Percentiles rank a stretch among this genome's conserved stretches.
Evolutionary conservation across 1,284 basidiomycete species (phyloP).

Genomic region (Schizophyllum commune): DNA sequence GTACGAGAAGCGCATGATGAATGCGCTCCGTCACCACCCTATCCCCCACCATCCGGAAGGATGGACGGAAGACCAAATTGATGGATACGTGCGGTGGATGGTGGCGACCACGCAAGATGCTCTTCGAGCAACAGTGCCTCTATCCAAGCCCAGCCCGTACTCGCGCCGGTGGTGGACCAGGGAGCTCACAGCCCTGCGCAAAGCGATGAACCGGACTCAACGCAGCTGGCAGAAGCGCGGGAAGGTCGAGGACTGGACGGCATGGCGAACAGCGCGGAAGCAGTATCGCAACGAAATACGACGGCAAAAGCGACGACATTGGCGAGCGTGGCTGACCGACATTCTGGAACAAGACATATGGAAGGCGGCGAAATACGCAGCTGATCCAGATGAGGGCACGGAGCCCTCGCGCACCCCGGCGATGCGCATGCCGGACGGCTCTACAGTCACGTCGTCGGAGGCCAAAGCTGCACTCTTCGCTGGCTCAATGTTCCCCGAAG

Average conservation of each 20-base stretch:
- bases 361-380: slow-evolving; percentile 1
- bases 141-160: not conserved
- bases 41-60: no score
- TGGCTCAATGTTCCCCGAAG: no score
- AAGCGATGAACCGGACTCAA: not conserved
- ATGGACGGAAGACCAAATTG: no score
- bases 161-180: slow-evolving; percentile 1
- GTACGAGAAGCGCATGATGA: no score
- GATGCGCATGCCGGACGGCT: not conserved
- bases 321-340: no score
- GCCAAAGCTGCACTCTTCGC: no score
- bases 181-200: not conserved
- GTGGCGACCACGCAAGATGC: not conserved
- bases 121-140: not conserved
- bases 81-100: not conserved
- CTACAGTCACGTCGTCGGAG: not conserved
- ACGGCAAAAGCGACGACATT: no score
- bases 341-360: not conserved
- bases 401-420: not conserved
- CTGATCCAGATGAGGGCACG: not conserved
- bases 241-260: not conserved
- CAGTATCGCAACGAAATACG: no score
- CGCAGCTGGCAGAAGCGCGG: not conserved
- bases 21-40: no score
- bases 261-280: not conserved